Evolutionary conservation across 441 rosid genomes (phyloP).

Genomic region (Euphorbia celastroides): DNA sequence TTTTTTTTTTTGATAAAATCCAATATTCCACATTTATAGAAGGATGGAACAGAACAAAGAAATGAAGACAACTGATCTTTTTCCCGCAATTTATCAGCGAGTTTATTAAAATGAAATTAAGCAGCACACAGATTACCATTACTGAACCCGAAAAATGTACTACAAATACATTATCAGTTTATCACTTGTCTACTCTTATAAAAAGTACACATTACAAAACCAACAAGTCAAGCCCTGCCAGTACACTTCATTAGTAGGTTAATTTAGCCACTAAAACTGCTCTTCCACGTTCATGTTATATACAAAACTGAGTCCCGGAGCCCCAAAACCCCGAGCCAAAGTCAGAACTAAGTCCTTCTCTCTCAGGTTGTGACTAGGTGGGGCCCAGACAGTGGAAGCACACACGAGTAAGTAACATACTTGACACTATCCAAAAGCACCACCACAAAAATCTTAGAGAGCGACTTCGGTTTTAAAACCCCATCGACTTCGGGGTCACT

Average conservation of each 20-base stretch:
- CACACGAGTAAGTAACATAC: conserved; percentile 92
- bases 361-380: conserved; percentile 67
- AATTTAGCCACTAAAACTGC: background rate
- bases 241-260: background rate
- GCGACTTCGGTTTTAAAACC: conserved; percentile 62
- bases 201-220: too few relatives aligned
- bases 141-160: background rate
- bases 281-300: background rate
- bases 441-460: conserved; percentile 89
- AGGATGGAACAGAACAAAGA: too few relatives aligned
- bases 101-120: too few relatives aligned
- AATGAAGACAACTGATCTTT: too few relatives aligned
- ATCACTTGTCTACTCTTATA: too few relatives aligned
- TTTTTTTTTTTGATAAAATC: too few relatives aligned
- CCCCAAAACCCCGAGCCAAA: too few relatives aligned
- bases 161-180: background rate
- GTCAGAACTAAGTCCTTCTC: background rate
- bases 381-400: conserved; percentile 60
- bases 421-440: conserved; percentile 86
- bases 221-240: background rate
- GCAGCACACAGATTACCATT: background rate
- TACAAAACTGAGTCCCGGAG: background rate
- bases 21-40: too few relatives aligned
- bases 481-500: conserved; percentile 70
- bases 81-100: too few relatives aligned